phyloP scores from a whole-genome alignment of 1,139 yeast species.

The Nakaseomyces nivariensis region DNA sequence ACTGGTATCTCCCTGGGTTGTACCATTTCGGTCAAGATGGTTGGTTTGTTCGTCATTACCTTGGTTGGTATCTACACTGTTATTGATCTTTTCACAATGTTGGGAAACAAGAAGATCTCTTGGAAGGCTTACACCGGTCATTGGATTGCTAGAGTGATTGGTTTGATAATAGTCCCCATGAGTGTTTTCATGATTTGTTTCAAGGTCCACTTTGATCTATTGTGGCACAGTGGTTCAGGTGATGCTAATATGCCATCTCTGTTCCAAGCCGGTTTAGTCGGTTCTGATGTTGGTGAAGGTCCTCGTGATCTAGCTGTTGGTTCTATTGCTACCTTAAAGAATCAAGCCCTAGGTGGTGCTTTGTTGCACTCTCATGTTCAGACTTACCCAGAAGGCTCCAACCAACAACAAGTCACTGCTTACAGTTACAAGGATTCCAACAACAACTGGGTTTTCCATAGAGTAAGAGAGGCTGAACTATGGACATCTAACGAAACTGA shows the following conservation, averaged over 20 bases:
- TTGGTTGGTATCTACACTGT: conserved; percentile 69
- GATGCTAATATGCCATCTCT: conserved; percentile 96
- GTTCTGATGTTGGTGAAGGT: conserved; percentile 73
- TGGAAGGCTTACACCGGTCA: conserved; percentile 45
- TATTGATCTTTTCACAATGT: conserved; percentile 59
- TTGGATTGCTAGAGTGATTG: conserved; percentile 55
- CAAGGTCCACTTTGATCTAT: conserved; percentile 66
- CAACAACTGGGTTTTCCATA: conserved; percentile 83
- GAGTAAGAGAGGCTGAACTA: conserved; percentile 46
- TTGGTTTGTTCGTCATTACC: conserved; percentile 66
- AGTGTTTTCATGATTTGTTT: conserved; percentile 54
- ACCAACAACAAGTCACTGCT: conserved; percentile 93
- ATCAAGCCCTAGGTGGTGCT: conserved; percentile 90
- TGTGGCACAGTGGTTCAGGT: conserved; percentile 80
- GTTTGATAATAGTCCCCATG: conserved; percentile 57
- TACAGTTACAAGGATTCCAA: conserved; percentile 88
- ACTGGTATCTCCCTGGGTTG: conserved; percentile 70
- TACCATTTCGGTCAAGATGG: conserved; percentile 75
- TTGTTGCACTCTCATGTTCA: conserved; percentile 94
- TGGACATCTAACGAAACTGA: conserved; percentile 42
- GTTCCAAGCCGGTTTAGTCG: conserved; percentile 86
- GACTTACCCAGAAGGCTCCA: conserved; percentile 88
- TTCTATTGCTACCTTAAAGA: conserved; percentile 75
- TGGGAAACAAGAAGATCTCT: conserved; percentile 47
- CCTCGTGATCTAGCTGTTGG: conserved; percentile 82